Percentiles rank a stretch among this genome's conserved stretches.
Evolutionary conservation across 345 rosid genomes (phyloP).

Genomic region (Garcia nutans): DNA sequence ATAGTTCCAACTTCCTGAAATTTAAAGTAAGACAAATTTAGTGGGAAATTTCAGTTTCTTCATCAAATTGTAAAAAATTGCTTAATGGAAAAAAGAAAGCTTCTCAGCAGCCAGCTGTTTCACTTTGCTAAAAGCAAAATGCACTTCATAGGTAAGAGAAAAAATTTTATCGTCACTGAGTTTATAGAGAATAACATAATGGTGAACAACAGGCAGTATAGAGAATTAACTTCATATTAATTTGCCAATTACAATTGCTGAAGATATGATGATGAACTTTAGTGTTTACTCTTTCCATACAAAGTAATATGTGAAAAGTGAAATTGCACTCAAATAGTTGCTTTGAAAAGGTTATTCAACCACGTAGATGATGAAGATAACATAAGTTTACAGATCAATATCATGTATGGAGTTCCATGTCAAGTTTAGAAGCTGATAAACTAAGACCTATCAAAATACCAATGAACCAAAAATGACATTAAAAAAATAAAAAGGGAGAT

Average conservation of each 20-base stretch:
- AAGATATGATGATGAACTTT: background rate
- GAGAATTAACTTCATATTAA: no score
- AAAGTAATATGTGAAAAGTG: no score
- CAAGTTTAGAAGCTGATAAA: no score
- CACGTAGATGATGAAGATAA: background rate
- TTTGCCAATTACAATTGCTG: no score
- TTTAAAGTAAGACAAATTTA: constrained; percentile 1
- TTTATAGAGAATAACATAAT: background rate
- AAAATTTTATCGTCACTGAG: background rate
- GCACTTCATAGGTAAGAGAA: background rate
- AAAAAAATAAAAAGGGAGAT: no score
- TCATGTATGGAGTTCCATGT: background rate
- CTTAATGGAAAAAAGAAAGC: background rate
- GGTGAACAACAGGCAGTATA: background rate
- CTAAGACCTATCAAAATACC: no score
- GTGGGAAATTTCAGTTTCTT: constrained; percentile 2
- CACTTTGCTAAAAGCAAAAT: background rate
- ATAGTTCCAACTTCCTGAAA: constrained; percentile 87
- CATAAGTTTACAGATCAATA: background rate
- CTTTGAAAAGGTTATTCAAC: no score
- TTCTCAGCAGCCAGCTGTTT: background rate
- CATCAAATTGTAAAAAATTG: background rate
- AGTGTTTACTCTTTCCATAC: background rate
- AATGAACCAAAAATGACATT: no score
- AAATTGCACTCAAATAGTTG: no score